Conservation (phyloP, 163 green algal species). For the Scenedesmus sp. region DNA sequence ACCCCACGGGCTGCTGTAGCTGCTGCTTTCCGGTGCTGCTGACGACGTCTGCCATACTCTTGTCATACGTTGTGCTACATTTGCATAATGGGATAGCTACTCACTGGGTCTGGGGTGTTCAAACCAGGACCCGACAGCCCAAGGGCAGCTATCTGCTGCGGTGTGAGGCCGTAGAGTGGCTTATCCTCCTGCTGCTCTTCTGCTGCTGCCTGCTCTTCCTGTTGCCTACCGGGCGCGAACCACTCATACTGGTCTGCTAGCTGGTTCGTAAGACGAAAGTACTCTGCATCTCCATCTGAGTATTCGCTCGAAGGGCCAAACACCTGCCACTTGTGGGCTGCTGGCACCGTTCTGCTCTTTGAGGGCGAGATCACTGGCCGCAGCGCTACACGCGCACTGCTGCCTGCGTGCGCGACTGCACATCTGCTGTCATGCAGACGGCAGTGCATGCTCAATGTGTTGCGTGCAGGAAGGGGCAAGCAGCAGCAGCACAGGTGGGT, state of each 20-base stretch:
- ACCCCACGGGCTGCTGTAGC: too few relatives aligned
- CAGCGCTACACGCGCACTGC: not conserved
- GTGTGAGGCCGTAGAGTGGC: slow-evolving; percentile 65
- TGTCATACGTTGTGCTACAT: not conserved
- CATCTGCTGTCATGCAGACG: slow-evolving; percentile 26
- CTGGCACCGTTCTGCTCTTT: slow-evolving; percentile 3
- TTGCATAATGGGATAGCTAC: not conserved
- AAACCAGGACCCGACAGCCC: slow-evolving; percentile 56
- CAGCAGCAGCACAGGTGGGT: slow-evolving; percentile 8
- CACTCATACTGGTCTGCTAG: slow-evolving; percentile 70
- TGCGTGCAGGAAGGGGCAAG: not conserved
- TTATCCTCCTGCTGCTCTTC: slow-evolving; percentile 36
- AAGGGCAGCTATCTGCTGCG: slow-evolving; percentile 67
- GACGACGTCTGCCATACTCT: not conserved
- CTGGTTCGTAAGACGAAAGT: slow-evolving; percentile 62
- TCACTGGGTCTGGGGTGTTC: slow-evolving; percentile 67
- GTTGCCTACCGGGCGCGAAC: slow-evolving; percentile 61
- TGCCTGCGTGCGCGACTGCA: slow-evolving; percentile 24
- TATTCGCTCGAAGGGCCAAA: slow-evolving; percentile 64
- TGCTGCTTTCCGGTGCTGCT: slow-evolving; percentile 10
- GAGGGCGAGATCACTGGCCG: not conserved
- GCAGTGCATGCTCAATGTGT: slow-evolving; percentile 42
- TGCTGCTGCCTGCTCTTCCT: slow-evolving; percentile 44
- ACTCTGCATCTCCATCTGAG: slow-evolving; percentile 74
- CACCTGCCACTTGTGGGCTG: slow-evolving; percentile 64